A percentile compares a stretch with the other conserved stretches of the same genome.
Evolutionary conservation across 1,139 yeast genomes (phyloP).

Genomic region (Wickerhamomyces sp.): DNA sequence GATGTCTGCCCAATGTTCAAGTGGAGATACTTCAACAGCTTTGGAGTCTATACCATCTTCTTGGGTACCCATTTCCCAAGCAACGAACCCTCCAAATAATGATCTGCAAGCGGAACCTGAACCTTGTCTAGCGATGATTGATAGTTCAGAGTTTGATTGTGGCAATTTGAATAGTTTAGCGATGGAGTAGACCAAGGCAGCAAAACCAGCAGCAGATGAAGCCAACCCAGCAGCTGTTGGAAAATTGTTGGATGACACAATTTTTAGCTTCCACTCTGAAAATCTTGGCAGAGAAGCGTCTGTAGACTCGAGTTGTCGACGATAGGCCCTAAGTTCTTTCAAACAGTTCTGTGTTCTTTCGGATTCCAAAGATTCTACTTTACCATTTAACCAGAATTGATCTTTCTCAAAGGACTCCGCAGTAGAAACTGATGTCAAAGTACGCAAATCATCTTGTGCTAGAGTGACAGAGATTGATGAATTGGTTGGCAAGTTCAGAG

Average conservation of each 20-base stretch:
- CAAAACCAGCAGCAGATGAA: constrained; percentile 97
- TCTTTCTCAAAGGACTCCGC: constrained; percentile 54
- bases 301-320: constrained; percentile 47
- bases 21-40: constrained; percentile 87
- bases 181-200: constrained; percentile 86
- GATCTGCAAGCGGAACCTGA: constrained; percentile 98
- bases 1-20: constrained; percentile 86
- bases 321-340: constrained; percentile 62
- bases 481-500: constrained; percentile 88
- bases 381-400: constrained; percentile 79
- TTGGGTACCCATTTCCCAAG: constrained; percentile 92
- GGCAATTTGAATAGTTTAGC: constrained; percentile 80
- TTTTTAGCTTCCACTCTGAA: constrained; percentile 63
- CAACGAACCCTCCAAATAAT: constrained; percentile 93
- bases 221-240: constrained; percentile 99
- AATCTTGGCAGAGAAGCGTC: constrained; percentile 54
- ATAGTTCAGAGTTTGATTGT: constrained; percentile 73
- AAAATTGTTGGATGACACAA: constrained; percentile 92
- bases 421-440: constrained; percentile 84
- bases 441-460: constrained; percentile 82
- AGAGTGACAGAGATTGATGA: constrained; percentile 92
- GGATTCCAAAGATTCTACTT: constrained; percentile 56
- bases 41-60: constrained; percentile 81
- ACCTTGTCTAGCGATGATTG: constrained; percentile 94
- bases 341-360: constrained; percentile 80